Conservation (phyloP, 805 yeast species). For the Schwanniomyces occidentalis region DNA sequence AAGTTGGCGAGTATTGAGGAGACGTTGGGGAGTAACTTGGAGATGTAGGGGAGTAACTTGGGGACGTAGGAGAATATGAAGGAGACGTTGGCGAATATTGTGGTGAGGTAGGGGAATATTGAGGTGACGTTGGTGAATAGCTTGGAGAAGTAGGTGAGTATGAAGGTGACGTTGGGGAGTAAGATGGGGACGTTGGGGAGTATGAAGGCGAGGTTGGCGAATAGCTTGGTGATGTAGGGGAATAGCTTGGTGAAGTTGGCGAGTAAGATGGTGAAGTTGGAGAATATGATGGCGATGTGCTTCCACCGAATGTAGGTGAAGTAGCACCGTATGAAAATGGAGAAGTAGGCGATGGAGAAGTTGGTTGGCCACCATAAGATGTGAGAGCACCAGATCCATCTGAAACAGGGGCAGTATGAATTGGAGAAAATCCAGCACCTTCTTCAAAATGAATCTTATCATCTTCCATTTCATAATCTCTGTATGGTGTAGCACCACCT, state of each 20-base stretch:
- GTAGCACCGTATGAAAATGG: conserved; percentile 54
- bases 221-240: conserved; percentile 67
- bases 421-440: conserved; percentile 88
- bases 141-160: conserved; percentile 71
- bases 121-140: conserved; percentile 51
- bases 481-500: conserved; percentile 93
- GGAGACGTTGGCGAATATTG: conserved; percentile 80
- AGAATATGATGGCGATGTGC: conserved; percentile 57
- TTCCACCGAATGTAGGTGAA: conserved; percentile 54
- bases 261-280: conserved; percentile 76
- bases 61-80: conserved; percentile 72
- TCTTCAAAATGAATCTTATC: conserved; percentile 64
- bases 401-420: conserved; percentile 81
- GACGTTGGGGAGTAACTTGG: conserved; percentile 67
- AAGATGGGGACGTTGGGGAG: conserved; percentile 58
- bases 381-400: conserved; percentile 82
- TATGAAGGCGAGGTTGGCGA: conserved; percentile 77
- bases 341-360: conserved; percentile 52
- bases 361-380: conserved; percentile 74
- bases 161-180: conserved; percentile 74
- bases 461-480: conserved; percentile 60
- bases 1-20: conserved; percentile 73
- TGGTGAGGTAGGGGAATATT: conserved; percentile 71
- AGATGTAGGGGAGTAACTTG: conserved; percentile 59
- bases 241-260: conserved; percentile 58